A percentile compares a stretch with the other conserved stretches of the same genome.
Conservation (phyloP, 1,139 yeast genomes). For the Blastobotrys niveus region DNA sequence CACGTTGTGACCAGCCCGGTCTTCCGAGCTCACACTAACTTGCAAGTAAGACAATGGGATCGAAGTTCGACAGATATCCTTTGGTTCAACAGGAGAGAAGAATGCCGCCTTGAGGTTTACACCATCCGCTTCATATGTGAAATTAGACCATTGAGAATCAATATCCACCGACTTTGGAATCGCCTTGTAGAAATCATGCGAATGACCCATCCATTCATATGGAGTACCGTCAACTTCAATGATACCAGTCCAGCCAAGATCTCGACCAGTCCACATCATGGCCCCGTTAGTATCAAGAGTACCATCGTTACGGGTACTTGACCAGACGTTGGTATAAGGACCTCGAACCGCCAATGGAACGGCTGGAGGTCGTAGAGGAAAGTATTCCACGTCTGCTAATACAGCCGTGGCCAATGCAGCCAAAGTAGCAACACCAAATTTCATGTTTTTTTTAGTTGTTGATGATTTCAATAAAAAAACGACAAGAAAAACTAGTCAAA, state of each 20-base stretch:
- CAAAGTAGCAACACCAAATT: background rate
- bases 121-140: conserved; percentile 3
- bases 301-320: conserved; percentile 2
- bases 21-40: background rate
- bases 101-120: conserved; percentile 7
- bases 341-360: conserved; percentile 12
- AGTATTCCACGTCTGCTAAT: conserved; percentile 5
- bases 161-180: background rate
- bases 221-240: conserved; percentile 6
- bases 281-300: conserved; percentile 8
- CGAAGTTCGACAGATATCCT: conserved; percentile 6
- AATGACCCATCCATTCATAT: conserved; percentile 8
- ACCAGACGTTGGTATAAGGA: conserved; percentile 12
- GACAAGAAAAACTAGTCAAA: too few relatives aligned
- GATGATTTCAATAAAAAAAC: too few relatives aligned
- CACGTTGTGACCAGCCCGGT: background rate
- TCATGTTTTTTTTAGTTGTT: background rate
- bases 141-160: conserved; percentile 11
- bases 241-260: conserved; percentile 11
- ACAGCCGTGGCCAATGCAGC: conserved; percentile 4
- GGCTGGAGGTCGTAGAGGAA: conserved; percentile 10
- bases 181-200: background rate
- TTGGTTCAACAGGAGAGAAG: conserved; percentile 9
- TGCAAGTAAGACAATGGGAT: conserved; percentile 9
- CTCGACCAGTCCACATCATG: conserved; percentile 11